Evolutionary conservation across 2,329 filamentous ascomycete genomes (phyloP).

Genomic region (Hypoxylon rubiginosum): DNA sequence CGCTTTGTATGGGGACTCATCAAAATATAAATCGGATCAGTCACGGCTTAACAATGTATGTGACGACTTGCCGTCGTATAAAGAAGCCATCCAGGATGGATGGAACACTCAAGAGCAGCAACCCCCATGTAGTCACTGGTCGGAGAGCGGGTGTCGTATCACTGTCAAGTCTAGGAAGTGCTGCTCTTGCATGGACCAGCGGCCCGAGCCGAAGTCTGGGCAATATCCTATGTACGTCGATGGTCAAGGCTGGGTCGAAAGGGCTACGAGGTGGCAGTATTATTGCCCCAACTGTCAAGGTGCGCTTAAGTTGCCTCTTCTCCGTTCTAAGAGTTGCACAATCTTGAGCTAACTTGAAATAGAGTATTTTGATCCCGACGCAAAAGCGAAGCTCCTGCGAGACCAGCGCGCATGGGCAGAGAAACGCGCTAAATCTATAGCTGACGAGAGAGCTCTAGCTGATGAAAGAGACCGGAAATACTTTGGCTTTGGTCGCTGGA

Average conservation of each 20-base stretch:
- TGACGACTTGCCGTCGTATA: constrained; percentile 17
- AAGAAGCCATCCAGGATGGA: constrained; percentile 8
- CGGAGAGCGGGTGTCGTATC: constrained; percentile 20
- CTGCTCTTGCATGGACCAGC: constrained; percentile 36
- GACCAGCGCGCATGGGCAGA: constrained; percentile 30
- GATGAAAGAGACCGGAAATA: constrained; percentile 19
- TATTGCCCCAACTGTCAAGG: constrained; percentile 37
- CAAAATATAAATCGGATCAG: constrained; percentile 4
- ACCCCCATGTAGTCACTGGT: constrained; percentile 28
- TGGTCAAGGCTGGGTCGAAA: constrained; percentile 32
- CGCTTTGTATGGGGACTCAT: neutral
- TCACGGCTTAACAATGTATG: neutral
- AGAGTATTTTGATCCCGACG: constrained; percentile 32
- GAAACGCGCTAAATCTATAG: constrained; percentile 26
- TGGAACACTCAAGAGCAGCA: constrained; percentile 4
- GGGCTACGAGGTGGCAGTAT: constrained; percentile 36
- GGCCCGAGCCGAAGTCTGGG: constrained; percentile 23
- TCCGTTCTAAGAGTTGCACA: no score
- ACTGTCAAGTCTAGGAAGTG: constrained; percentile 20
- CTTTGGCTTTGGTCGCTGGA: constrained; percentile 31
- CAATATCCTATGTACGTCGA: constrained; percentile 39
- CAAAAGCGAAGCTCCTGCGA: constrained; percentile 9
- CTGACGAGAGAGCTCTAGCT: no score
- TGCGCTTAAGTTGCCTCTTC: neutral
- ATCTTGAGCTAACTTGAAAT: constrained; percentile 1